Base-by-base conservation (phyloP, 257 asterid genomes). In the Primulina huaijiensis region DNA sequence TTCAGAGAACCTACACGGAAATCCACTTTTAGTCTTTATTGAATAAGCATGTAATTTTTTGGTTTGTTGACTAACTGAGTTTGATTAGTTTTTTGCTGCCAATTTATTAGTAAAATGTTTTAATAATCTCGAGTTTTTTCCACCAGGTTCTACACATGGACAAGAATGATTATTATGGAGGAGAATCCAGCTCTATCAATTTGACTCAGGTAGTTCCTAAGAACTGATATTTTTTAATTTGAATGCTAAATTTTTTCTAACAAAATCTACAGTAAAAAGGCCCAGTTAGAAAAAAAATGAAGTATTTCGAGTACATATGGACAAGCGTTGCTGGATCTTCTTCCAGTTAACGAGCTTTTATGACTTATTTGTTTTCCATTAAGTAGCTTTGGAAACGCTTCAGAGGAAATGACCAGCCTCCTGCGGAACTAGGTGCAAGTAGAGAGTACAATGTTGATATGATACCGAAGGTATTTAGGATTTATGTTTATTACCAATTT, bases 381-480 rank as follows among this genome's bases (percentile, higher is more conserved):
- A 80, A 0, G 7, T 14, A 82, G 97, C 75, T 90, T 9, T 90
- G 93, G 95, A 90, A 93, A 86, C 84, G 92, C 80, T 89, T 90
- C 79, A 87, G 87, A 79, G 98, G 98, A 88, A 79, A 87, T 68
- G 98, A 93, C 52, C 73, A 80, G 75, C 96, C 98, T 82, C 97
- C 96, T 43, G 88, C 86, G 31, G 81, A 81, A 61, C 77, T 93
- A 87, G 98, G 98, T 64, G 78, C 97, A 43, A 90, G 96, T 79
- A 86, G 95, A 83, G 98, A 93, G 67, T 93, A 88, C 72, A 93
- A 90, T 58, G 98, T 93, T 53, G 98, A 93, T 86, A 93, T 93
- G 98, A 82, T 86, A 60, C 98, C 98, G 19, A 92, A 92, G 98
- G 98, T 92, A 69, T 74, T 59, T 50, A 29, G 57, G 43, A 60